These are phyloP conservation scores for Furcasterigmium sp. DNA, from an alignment of 2,329 filamentous ascomycete genomes.

Conservation along the genomic window DNA sequence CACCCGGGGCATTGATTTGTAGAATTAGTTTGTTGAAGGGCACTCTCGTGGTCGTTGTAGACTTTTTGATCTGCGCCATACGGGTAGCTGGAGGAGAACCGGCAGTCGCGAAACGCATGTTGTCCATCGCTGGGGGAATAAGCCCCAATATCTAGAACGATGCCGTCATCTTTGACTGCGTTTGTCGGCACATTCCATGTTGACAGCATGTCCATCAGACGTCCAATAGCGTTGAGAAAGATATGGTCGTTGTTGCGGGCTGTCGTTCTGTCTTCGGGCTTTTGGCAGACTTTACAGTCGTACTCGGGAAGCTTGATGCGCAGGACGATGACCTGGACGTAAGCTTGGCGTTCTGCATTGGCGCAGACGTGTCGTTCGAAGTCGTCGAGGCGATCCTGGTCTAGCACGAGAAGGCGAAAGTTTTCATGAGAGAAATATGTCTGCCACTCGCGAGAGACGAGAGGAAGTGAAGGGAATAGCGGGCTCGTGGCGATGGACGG, in stretches of 20 bases:
- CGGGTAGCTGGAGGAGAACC: not conserved
- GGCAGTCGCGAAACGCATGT: not conserved
- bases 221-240: not conserved
- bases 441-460: not conserved
- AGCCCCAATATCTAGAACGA: not conserved
- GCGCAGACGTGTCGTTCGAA: not conserved
- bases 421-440: not conserved
- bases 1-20: not conserved
- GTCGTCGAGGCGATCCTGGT: not conserved
- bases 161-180: no score
- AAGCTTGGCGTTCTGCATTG: not conserved
- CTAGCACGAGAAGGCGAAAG: not conserved
- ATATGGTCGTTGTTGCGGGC: not conserved
- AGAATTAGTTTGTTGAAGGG: not conserved
- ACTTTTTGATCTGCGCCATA: not conserved
- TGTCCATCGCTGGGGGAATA: slow-evolving; percentile 1
- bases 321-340: not conserved
- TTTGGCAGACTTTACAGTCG: not conserved
- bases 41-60: not conserved
- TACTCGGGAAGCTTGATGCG: not conserved
- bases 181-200: no score
- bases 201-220: not conserved
- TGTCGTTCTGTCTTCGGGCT: not conserved
- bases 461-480: no score
- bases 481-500: no score